These are phyloP conservation scores for Talaromyces liani DNA, from an alignment of 495 filamentous ascomycete species.

Conservation along the genomic window DNA sequence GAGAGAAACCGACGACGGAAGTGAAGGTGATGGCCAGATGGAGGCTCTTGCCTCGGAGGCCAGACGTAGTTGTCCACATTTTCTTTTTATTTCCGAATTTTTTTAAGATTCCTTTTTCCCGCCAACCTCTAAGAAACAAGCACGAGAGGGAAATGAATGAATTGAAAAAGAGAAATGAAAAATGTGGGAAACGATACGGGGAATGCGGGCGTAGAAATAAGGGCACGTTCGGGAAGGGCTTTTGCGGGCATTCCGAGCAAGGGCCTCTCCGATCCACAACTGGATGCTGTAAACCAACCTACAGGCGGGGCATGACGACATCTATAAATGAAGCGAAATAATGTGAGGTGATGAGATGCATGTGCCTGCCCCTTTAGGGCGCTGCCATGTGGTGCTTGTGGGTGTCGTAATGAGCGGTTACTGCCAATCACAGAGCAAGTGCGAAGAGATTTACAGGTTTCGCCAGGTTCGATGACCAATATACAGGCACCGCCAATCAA, in stretches of 20 bases:
- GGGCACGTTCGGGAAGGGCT: constrained; percentile 3
- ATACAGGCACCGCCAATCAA: neutral
- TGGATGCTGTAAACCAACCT: neutral
- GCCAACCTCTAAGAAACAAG: constrained; percentile 3
- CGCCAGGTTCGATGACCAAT: neutral
- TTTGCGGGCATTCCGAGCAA: neutral
- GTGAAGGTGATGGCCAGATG: constrained; percentile 30
- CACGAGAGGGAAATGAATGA: neutral
- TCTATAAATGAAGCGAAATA: neutral
- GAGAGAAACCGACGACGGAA: constrained; percentile 24
- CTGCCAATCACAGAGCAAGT: neutral
- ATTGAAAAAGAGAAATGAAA: constrained; percentile 2
- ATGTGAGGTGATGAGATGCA: neutral
- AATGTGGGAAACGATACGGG: neutral
- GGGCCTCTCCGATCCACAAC: neutral
- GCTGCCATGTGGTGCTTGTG: neutral
- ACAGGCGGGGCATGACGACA: neutral
- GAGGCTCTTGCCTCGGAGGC: constrained; percentile 29
- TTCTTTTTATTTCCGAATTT: constrained; percentile 7
- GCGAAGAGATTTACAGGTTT: neutral
- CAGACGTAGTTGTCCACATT: constrained; percentile 34
- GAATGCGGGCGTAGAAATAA: neutral
- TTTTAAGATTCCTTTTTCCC: neutral
- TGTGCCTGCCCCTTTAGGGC: neutral
- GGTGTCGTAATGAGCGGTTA: neutral